These are phyloP conservation scores for Russula sp. DNA, from an alignment of 768 basidiomycete species.

Conservation along the genomic window DNA sequence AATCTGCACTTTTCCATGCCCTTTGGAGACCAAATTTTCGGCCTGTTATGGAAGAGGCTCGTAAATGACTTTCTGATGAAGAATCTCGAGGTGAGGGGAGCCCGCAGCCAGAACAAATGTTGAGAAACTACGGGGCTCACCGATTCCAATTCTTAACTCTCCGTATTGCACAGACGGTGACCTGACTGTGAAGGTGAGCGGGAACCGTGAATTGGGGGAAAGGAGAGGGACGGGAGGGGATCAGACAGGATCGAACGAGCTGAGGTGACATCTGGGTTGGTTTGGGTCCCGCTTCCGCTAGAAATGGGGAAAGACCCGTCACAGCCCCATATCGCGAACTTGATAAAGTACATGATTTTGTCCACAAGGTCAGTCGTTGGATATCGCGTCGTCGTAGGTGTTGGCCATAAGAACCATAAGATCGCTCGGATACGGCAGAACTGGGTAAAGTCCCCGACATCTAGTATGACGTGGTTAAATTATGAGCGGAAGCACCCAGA, in stretches of 20 bases:
- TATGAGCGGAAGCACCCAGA: neutral
- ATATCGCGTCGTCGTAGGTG: neutral
- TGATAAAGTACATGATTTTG: neutral
- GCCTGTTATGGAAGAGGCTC: neutral
- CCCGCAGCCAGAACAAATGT: neutral
- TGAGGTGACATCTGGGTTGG: conserved; percentile 3
- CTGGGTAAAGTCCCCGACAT: neutral
- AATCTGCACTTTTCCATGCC: neutral
- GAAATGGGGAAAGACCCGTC: neutral
- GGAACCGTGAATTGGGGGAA: neutral
- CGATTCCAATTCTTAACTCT: neutral
- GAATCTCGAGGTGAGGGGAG: neutral
- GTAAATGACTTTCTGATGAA: neutral
- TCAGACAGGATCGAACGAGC: neutral
- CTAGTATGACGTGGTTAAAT: neutral
- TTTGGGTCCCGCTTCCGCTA: neutral
- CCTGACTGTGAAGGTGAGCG: neutral
- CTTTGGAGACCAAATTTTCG: neutral
- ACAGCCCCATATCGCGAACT: neutral
- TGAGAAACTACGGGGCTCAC: neutral
- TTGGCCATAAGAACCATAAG: neutral
- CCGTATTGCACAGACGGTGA: neutral
- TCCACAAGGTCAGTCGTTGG: neutral
- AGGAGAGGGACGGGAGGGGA: neutral
- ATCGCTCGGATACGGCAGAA: neutral